phyloP scores from a whole-genome alignment of 1,139 yeast species.

The Meyerozyma elateridarum region DNA sequence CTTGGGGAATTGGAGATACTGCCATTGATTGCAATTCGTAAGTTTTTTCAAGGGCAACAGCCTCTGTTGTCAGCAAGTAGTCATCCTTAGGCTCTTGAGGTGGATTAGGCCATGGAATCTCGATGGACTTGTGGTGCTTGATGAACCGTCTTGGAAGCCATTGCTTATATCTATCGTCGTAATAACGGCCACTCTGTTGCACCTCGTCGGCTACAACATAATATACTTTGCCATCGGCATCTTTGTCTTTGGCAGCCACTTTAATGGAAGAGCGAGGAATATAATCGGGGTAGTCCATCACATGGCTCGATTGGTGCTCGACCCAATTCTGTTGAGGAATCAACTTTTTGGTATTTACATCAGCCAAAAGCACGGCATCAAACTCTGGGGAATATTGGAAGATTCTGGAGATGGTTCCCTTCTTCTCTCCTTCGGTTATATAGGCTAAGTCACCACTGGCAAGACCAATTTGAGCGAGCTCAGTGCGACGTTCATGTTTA shows the following conservation, averaged over 20 bases:
- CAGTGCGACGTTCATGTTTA: conserved; percentile 23
- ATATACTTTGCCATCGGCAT: conserved; percentile 53
- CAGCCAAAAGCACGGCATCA: conserved; percentile 33
- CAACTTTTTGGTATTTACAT: conserved; percentile 31
- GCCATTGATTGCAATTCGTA: conserved; percentile 67
- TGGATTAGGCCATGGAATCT: conserved; percentile 91
- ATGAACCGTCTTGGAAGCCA: conserved; percentile 78
- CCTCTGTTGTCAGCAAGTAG: conserved; percentile 52
- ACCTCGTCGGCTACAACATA: conserved; percentile 75
- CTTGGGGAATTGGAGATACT: conserved; percentile 64
- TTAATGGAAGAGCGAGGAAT: conserved; percentile 43
- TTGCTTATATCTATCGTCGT: conserved; percentile 67
- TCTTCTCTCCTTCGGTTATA: conserved; percentile 61
- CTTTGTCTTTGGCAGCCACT: conserved; percentile 74
- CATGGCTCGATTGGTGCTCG: conserved; percentile 67
- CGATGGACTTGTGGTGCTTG: conserved; percentile 58
- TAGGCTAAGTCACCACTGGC: conserved; percentile 42
- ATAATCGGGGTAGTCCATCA: conserved; percentile 60
- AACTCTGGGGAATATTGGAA: conserved; percentile 24
- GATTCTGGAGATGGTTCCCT: conserved; percentile 65
- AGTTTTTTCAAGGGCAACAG: conserved; percentile 65
- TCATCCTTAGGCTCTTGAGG: conserved; percentile 57
- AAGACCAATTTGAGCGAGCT: conserved; percentile 31
- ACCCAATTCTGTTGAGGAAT: conserved; percentile 70
- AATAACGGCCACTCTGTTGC: conserved; percentile 61